phyloP scores from a whole-genome alignment of 345 rosid species.

The Eucalyptus melliodora region DNA sequence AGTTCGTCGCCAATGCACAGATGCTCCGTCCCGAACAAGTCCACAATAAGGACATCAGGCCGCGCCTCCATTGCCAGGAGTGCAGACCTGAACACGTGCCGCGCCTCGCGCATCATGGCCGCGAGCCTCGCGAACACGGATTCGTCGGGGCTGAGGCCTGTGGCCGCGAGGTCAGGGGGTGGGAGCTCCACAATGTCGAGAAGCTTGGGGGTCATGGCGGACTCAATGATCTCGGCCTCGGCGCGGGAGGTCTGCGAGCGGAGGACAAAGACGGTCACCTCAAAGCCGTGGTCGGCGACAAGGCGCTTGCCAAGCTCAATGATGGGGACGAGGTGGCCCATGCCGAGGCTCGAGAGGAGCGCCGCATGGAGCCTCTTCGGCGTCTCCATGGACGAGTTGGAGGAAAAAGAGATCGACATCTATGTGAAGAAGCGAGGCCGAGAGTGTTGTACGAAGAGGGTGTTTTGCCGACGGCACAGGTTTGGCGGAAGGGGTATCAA shows the following conservation, averaged over 20 bases:
- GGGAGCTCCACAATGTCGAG: slow-evolving; percentile 18
- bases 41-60: slow-evolving; percentile 40
- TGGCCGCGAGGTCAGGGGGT: slow-evolving; percentile 7
- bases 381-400: not conserved
- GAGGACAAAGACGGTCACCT: slow-evolving; percentile 28
- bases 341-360: slow-evolving; percentile 42
- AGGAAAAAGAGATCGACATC: not conserved
- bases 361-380: slow-evolving; percentile 14
- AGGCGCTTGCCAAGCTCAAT: slow-evolving; percentile 45
- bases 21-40: slow-evolving; percentile 27
- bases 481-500: not conserved
- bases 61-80: slow-evolving; percentile 3
- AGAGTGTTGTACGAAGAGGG: not conserved
- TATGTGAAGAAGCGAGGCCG: not conserved
- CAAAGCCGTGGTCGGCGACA: slow-evolving; percentile 5
- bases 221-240: slow-evolving; percentile 11
- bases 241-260: not conserved
- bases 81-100: slow-evolving; percentile 1
- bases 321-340: slow-evolving; percentile 50
- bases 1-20: slow-evolving; percentile 27
- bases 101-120: slow-evolving; percentile 22
- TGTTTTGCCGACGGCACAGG: not conserved
- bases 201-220: slow-evolving; percentile 1
- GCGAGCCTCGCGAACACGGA: slow-evolving; percentile 9
- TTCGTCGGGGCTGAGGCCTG: slow-evolving; percentile 17